Evolutionary conservation across 2,329 filamentous ascomycete genomes (phyloP), one percentile per base, ranked within the genome.

Genomic region (Sarocladium kiliense): DNA sequence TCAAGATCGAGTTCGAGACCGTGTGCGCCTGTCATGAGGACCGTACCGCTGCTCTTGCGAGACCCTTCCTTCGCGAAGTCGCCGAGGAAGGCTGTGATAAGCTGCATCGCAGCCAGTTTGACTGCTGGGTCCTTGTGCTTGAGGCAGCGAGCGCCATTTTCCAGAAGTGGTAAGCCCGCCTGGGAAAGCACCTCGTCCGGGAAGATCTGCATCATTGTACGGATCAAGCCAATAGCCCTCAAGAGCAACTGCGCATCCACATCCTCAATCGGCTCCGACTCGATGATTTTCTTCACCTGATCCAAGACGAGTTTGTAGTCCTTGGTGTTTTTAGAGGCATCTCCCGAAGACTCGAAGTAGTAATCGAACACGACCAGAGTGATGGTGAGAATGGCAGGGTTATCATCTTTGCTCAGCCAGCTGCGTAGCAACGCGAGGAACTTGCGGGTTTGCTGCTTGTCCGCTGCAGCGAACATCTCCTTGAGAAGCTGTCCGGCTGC

Each of bases 301-400:
- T 71, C 76, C 14, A 85, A 74, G 54, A 92, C 76, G 34, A 84
- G 79, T 11, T 78, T 76, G 11, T 89, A 74, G 63, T 96, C 88
- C 63, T 87, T 87, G 57, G 81, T 78, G 57, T 85, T 85, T 57
- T 82, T 84, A 9, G 76, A 66, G 2, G 74, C 76, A 3, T 80
- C 74, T 36, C 83, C 82, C 32, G 80, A 79, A 0, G 81, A 81
- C 57, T 94, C 88, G 56, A 96, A 88, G 68, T 93, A 96, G 53
- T 94, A 84, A 1, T 85, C 81, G 74, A 92, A 96, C 27, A 88
- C 84, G 66, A 94, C 88, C 54, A 97, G 76, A 1, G 87, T 89
- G 21, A 93, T 81, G 57, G 85, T 83, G 51, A 86, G 77, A 25
- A 96, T 81, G 0, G 86, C 77, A 16, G 80, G 65, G 60, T 95